Base-by-base conservation (phyloP, 805 yeast genomes). In the Saturnispora mendoncae region DNA sequence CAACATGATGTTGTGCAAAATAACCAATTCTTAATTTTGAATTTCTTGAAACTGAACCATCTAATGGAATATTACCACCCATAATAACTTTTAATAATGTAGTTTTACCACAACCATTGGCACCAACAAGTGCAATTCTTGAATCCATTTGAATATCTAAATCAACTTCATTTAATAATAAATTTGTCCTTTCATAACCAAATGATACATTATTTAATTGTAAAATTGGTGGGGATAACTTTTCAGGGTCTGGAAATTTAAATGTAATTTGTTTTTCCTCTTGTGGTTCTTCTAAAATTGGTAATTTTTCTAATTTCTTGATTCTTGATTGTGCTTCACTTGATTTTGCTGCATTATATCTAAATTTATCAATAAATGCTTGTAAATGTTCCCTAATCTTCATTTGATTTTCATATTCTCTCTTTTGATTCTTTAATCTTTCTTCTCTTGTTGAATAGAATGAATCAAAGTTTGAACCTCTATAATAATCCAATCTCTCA, bases 41-140 rank as follows among this genome's bases (percentile, higher is more conserved):
- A 56, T 92, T 88, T 49, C 76, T 76, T 18, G 85, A 73, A 17
- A 88, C 81, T 42, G 72, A 69, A 42, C 98, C 98, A n/a, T 65
- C 69, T 33, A 78, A 56, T 2, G 98, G 97, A 18, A 67, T 66
- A 40, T 83, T 65, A 50, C 69, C 76, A 48, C 84, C 96, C 76
- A 88, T 79, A 52, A 92, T 68, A 33, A 92, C 67, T 60, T 90
- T 90, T 57, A 92, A 72, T 47, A 92, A 68, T 3, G 99, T 92
- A 9, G 98, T 88, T 62, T 92, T 92, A 83, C 99, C 99, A 58
- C 96, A 85, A 68, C 99, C 99, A 60, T 92, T 92, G 46, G 97
- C 97, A 73, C 99, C 99, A 45, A 92, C 95, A 46, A 92, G 70
- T 0, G 97, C 98, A 53, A 92, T 84, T 61, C 99, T 75, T 1